Evolutionary conservation across 306 rosid species (phyloP), one percentile per base, ranked within the genome.

Genomic region (Luffa aegyptiaca): DNA sequence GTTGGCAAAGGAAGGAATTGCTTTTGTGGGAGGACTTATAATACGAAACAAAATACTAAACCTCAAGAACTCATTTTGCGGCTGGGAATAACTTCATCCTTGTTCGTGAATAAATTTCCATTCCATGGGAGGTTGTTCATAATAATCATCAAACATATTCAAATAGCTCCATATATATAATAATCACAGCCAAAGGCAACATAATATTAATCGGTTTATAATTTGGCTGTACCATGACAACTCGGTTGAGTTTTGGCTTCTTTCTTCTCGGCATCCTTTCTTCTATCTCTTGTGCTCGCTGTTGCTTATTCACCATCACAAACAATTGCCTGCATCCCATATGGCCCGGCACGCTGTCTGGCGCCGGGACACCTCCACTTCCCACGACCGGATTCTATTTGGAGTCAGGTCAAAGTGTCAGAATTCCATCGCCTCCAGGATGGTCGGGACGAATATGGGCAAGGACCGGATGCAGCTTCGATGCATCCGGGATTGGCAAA

Each of bases 381-480:
- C 14, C 85, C 0, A 75, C 90, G 0, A 92, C 97, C 0, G 97
- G 97, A 42, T 92, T 94, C 74, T 90, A 11, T 49, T 80, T 92
- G 10, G 86, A 90, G 66, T 73, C 97, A 0, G 91, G 89, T 17
- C 92, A 88, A 72, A 84, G 86, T 45, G 81, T 53, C 3, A 90
- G 79, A 33, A 76, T 92, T 0, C 86, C 91, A 3, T 83, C 92
- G 4, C 84, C 79, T 37, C 90, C 95, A 0, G 97, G 90, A 17
- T 94, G 98, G 97, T 94, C 98, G 0, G 98, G 98, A 13, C 81
- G 97, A 3, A 87, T 94, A 77, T 94, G 98, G 98, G 98, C 90
- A 5, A 83, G 98, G 84, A 94, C 97, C 0, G 98, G 98, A 36
- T 94, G 98, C 90, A 87, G 80, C 0, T 94, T 94, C 82, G 92